These are phyloP conservation scores for Mucor piriformis DNA, from an alignment of 371 early-diverging fungal genomes.

Conservation along the genomic window DNA sequence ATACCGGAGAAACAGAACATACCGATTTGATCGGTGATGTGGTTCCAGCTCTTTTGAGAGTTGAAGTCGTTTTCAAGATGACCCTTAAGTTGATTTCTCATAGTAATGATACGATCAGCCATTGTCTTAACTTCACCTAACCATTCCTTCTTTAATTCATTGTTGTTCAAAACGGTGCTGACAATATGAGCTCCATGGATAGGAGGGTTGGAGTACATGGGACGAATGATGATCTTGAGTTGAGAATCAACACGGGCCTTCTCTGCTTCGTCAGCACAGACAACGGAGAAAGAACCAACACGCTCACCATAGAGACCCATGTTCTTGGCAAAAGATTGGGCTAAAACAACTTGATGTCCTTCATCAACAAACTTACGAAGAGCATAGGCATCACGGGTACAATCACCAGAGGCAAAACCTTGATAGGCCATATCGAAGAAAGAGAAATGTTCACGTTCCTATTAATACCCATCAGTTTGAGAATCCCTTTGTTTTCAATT, in stretches of 20 bases:
- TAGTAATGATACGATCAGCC: slow-evolving; percentile 97
- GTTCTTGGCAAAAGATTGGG: slow-evolving; percentile 98
- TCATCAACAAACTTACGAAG: slow-evolving; percentile 90
- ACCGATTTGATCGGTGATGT: slow-evolving; percentile 97
- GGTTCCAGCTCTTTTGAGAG: slow-evolving; percentile 85
- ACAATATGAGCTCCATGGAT: slow-evolving; percentile 95
- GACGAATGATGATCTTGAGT: slow-evolving; percentile 93
- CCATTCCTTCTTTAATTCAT: slow-evolving; percentile 87
- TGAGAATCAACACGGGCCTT: slow-evolving; percentile 89
- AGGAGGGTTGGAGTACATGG: slow-evolving; percentile 98
- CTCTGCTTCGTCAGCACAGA: slow-evolving; percentile 79
- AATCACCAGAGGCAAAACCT: slow-evolving; percentile 97
- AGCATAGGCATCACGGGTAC: slow-evolving; percentile 90
- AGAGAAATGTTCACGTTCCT: slow-evolving; percentile 80
- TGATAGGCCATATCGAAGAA: slow-evolving; percentile 99
- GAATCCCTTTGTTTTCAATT: neutral
- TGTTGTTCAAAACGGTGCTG: slow-evolving; percentile 79
- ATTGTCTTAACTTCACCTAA: slow-evolving; percentile 91
- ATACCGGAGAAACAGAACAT: slow-evolving; percentile 99
- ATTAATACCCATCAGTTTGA: slow-evolving; percentile 2
- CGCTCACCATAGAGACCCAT: slow-evolving; percentile 99
- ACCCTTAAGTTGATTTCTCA: slow-evolving; percentile 77
- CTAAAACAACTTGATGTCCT: slow-evolving; percentile 81
- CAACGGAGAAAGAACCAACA: slow-evolving; percentile 93
- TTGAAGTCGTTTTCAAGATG: slow-evolving; percentile 86